A percentile compares a stretch with the other conserved stretches of the same genome.
Evolutionary conservation across 2,329 filamentous ascomycete species (phyloP).

Genomic region (Cytospora mali): DNA sequence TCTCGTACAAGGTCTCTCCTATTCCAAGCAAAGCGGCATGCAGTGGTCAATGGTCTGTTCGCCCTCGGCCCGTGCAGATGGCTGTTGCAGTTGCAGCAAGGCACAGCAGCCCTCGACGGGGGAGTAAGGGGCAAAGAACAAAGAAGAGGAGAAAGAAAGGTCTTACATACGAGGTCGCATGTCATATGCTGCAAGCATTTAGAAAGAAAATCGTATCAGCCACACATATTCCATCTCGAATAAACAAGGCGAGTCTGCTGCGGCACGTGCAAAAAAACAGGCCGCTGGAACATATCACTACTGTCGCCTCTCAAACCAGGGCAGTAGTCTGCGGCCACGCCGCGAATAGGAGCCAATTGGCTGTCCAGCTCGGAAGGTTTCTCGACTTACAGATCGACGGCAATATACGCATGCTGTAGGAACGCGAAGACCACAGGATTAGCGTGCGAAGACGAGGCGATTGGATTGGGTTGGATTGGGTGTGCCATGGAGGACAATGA

Average conservation of each 20-base stretch:
- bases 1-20: constrained; percentile 95
- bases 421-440: constrained; percentile 43
- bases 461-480: constrained; percentile 17
- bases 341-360: constrained; percentile 29
- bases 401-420: constrained; percentile 83
- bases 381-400: constrained; percentile 79
- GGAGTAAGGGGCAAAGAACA: constrained; percentile 28
- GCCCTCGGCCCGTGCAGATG: constrained; percentile 32
- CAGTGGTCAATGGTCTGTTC: constrained; percentile 41
- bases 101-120: constrained; percentile 33
- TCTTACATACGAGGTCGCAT: constrained; percentile 78
- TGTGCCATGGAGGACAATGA: constrained; percentile 28
- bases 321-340: constrained; percentile 28
- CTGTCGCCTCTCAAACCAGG: constrained; percentile 28
- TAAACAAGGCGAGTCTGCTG: constrained; percentile 9
- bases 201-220: constrained; percentile 49
- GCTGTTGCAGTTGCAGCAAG: constrained; percentile 32
- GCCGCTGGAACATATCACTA: constrained; percentile 3
- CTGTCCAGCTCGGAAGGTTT: constrained; percentile 26
- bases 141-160: constrained; percentile 35
- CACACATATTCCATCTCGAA: constrained; percentile 34
- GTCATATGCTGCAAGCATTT: constrained; percentile 75
- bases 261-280: constrained; percentile 24
- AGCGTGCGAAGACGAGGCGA: constrained; percentile 31
- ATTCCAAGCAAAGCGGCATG: constrained; percentile 36